Evolutionary conservation across 2,329 filamentous ascomycete species (phyloP).

Genomic region (Colletotrichum navitas): DNA sequence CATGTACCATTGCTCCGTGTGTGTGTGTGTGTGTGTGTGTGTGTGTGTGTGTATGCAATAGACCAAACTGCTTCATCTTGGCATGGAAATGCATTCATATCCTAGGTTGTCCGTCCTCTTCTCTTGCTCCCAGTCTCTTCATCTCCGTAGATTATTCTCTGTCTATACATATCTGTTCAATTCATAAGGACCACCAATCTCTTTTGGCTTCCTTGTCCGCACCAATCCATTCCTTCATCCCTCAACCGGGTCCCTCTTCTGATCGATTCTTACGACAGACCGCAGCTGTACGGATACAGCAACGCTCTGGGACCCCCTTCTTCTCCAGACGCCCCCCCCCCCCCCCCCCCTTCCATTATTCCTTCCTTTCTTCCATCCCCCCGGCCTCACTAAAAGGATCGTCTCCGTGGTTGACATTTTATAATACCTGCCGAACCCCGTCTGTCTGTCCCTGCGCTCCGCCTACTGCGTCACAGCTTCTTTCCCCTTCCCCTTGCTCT

Average conservation of each 20-base stretch:
- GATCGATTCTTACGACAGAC: slow-evolving; percentile 25
- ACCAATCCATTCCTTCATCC: neutral
- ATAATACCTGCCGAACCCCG: slow-evolving; percentile 42
- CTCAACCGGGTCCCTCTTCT: slow-evolving; percentile 28
- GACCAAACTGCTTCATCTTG: slow-evolving; percentile 15
- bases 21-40: neutral
- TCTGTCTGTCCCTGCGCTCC: slow-evolving; percentile 38
- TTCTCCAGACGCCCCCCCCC: slow-evolving; percentile 18
- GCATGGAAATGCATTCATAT: slow-evolving; percentile 29
- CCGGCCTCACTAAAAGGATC: slow-evolving; percentile 42
- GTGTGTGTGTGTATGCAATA: slow-evolving; percentile 18
- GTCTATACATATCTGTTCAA: slow-evolving; percentile 11
- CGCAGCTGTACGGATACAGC: neutral
- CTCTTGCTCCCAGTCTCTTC: slow-evolving; percentile 3
- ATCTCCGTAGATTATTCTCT: slow-evolving; percentile 1
- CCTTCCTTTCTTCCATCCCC: slow-evolving; percentile 22
- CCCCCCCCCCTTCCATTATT: slow-evolving; percentile 15
- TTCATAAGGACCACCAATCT: slow-evolving; percentile 29
- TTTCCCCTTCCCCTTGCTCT: slow-evolving; percentile 34
- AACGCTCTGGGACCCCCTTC: slow-evolving; percentile 5
- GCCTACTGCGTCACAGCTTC: slow-evolving; percentile 40
- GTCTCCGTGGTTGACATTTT: slow-evolving; percentile 42
- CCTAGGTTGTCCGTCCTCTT: slow-evolving; percentile 11
- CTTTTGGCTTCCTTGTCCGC: slow-evolving; percentile 13
- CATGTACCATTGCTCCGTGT: neutral